Conservation (phyloP, 2,329 filamentous ascomycete species). For the Claviceps quebecensis region DNA sequence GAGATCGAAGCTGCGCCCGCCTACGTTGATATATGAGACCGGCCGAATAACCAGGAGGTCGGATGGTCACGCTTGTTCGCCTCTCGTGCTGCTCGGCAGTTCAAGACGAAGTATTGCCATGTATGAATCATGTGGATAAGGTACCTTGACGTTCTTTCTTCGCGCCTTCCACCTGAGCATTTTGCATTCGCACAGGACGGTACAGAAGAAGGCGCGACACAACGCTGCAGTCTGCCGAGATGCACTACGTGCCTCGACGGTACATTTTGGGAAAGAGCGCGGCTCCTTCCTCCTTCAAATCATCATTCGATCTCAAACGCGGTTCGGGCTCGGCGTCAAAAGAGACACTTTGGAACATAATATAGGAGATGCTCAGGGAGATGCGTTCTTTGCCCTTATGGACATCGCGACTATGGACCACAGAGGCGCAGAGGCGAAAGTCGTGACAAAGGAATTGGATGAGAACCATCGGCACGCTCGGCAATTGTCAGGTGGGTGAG, state of each 20-base stretch:
- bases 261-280: not conserved
- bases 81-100: not conserved
- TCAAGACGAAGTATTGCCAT: not conserved
- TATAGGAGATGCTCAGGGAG: too few species aligned
- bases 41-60: not conserved
- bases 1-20: not conserved
- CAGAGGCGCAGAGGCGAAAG: not conserved
- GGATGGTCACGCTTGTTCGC: not conserved
- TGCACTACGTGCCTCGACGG: not conserved
- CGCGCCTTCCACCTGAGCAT: not conserved
- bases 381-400: too few species aligned
- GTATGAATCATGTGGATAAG: not conserved
- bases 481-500: not conserved
- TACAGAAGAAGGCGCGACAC: not conserved
- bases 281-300: not conserved
- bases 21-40: not conserved
- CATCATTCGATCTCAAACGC: too few species aligned
- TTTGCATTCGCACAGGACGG: not conserved
- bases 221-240: not conserved
- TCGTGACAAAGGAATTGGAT: not conserved
- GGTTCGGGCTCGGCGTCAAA: too few species aligned
- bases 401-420: too few species aligned
- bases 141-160: not conserved
- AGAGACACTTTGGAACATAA: too few species aligned
- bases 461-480: not conserved